Percentiles rank a stretch among this genome's conserved stretches.
Evolutionary conservation across 2,329 filamentous ascomycete species (phyloP).

Genomic region (Phoma sp.): DNA sequence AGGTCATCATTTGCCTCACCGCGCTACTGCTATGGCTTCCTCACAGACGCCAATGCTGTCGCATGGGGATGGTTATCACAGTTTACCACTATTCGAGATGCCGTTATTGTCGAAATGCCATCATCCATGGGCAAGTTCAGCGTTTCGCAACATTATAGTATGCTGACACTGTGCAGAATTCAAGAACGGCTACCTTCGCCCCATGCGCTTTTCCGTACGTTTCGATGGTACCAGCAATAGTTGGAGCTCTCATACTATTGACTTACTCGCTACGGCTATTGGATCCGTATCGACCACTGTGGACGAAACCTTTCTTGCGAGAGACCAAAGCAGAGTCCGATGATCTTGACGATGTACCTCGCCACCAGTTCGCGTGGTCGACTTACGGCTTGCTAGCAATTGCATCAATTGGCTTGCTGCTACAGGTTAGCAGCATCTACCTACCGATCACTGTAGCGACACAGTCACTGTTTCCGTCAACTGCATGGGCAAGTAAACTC

Average conservation of each 20-base stretch:
- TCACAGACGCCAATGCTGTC: conserved; percentile 31
- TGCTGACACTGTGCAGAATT: conserved; percentile 38
- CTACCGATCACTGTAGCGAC: conserved; percentile 22
- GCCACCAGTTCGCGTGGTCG: conserved; percentile 34
- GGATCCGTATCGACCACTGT: conserved; percentile 52
- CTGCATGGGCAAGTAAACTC: conserved; percentile 41
- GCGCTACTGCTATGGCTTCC: conserved; percentile 29
- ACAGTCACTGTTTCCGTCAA: conserved; percentile 33
- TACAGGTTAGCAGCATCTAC: conserved; percentile 26
- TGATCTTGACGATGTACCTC: conserved; percentile 38
- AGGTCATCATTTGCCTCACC: conserved; percentile 4
- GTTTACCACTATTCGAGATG: conserved; percentile 9
- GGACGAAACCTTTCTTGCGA: conserved; percentile 59
- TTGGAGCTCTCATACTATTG: conserved; percentile 48
- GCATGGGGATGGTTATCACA: background rate
- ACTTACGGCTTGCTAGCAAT: conserved; percentile 36
- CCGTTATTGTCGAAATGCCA: conserved; percentile 34
- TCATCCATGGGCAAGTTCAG: conserved; percentile 34
- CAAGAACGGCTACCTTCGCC: conserved; percentile 47
- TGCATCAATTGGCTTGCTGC: conserved; percentile 32
- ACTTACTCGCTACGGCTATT: conserved; percentile 43
- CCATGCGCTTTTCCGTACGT: conserved; percentile 51
- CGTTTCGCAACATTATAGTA: background rate
- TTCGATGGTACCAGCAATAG: conserved; percentile 45
- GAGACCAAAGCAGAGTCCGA: conserved; percentile 38